A percentile compares a stretch with the other conserved stretches of the same genome.
phyloP scores from a whole-genome alignment of 148 eudicot species.

The Vaccinium vitisidaea region DNA sequence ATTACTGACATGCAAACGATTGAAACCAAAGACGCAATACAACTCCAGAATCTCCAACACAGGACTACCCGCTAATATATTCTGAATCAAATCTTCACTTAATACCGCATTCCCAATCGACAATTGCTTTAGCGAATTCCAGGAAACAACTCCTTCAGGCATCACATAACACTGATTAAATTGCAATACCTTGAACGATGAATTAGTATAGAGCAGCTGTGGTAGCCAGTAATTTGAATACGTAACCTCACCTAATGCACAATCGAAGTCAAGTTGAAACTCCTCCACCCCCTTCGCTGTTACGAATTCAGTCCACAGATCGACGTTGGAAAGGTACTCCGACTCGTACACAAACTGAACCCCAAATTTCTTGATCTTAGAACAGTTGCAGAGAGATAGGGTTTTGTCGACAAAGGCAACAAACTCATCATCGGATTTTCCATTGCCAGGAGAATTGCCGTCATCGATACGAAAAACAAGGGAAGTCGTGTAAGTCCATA shows the following conservation, averaged over 20 bases:
- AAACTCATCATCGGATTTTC: neutral
- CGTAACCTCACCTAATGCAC: too few species aligned
- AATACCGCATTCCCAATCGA: neutral
- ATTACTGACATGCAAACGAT: neutral
- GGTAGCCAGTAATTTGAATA: neutral
- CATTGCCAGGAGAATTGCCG: too few species aligned
- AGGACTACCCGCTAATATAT: neutral
- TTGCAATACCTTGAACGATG: neutral
- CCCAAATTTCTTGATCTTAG: neutral
- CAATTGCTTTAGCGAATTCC: neutral
- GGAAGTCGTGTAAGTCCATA: neutral
- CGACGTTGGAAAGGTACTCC: neutral
- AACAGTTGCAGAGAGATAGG: neutral
- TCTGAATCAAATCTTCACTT: neutral
- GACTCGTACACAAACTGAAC: neutral
- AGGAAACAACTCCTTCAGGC: neutral
- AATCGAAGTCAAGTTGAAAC: neutral
- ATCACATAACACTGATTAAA: neutral
- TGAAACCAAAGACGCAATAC: neutral
- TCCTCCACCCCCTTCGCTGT: neutral
- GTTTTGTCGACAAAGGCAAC: neutral
- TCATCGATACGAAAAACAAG: neutral
- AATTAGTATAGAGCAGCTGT: neutral
- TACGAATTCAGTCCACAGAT: neutral
- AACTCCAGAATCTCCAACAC: conserved; percentile 11